Base-by-base conservation (phyloP, 352 stramenopile species). In the Pythium rishiriense region DNA sequence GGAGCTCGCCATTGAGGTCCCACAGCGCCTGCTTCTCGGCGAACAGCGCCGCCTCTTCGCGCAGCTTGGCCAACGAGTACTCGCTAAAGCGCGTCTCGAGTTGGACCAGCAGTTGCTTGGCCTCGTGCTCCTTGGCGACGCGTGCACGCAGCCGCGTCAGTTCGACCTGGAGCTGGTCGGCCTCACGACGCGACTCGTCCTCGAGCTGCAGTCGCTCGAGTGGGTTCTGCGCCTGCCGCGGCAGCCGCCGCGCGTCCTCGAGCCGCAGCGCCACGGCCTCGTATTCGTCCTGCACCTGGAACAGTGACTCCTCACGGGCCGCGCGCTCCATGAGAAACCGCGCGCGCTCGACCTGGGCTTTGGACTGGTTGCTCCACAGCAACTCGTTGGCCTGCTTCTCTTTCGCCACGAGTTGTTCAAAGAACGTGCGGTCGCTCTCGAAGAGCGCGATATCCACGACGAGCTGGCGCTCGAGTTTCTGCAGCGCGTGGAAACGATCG, bases 241-340 rank as follows among this genome's bases (percentile, higher is more conserved):
- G 81, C 33, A 93, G 56, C 0, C 71, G 58, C 35, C 67, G 65
- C 0, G 81, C 81, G 15, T 76, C 70, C 24, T 88, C 76, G 1
- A 88, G 61, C 3, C 79, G 58, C 14, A 61, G 56, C 3, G 76
- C 56, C 0, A 90, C 72, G 22, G 85, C 70, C 12, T 76, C 58
- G 14, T 85, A 59, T 21, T 75, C 70, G 42, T 89, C 83, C 26
- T 50, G 58, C 37, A 87, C 64, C 26, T 88, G 79, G 26, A 83
- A 85, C 0, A 88, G 43, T 10, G 80, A 81, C 49, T 90, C 83
- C 25, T 90, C 80, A 0, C 77, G 64, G 1, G 73, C 68, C 12
- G 83, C 79, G 12, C 83, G 83, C 56, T 91, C 83, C 2, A 91
- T 64, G 25, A 90, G 64, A 22, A 90, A 91, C 0, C 79, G 71